These are phyloP conservation scores for Paramecium sexaurelia DNA, from an alignment of 73 alveolate species.

Conservation along the genomic window DNA sequence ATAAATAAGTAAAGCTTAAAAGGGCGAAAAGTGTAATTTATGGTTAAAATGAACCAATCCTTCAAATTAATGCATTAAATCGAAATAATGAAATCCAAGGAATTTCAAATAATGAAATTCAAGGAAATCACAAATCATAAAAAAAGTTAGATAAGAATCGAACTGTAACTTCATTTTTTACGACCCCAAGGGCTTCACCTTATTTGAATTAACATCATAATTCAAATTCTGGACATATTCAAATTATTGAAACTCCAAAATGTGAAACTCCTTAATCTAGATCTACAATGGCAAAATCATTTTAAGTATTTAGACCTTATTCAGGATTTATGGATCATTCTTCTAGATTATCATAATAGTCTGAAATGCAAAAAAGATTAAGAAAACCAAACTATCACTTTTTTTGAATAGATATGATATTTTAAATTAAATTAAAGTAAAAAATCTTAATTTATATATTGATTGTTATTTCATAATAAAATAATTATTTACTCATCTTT, in stretches of 20 bases:
- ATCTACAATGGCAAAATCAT: constrained; percentile 32
- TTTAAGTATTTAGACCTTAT: constrained; percentile 28
- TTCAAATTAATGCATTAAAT: background rate
- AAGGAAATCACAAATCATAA: background rate
- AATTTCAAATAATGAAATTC: background rate
- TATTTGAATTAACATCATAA: background rate
- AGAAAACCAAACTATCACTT: background rate
- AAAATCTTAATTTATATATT: too few species aligned
- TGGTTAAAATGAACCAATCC: background rate
- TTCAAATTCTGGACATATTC: background rate
- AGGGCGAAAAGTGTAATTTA: background rate
- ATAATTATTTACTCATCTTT: too few species aligned
- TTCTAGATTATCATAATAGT: constrained; percentile 3
- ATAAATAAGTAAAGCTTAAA: background rate
- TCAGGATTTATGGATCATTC: constrained; percentile 56
- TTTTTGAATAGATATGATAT: background rate
- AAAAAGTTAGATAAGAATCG: background rate
- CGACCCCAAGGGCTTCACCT: constrained; percentile 5
- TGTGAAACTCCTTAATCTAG: constrained; percentile 12
- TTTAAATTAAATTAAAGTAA: background rate
- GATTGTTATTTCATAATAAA: too few species aligned
- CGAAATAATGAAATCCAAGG: background rate
- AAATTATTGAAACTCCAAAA: constrained; percentile 3
- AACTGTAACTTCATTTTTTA: background rate
- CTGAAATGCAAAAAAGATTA: constrained; percentile 22